phyloP scores from a whole-genome alignment of 768 basidiomycete genomes.

The Kwoniella bestiolae region DNA sequence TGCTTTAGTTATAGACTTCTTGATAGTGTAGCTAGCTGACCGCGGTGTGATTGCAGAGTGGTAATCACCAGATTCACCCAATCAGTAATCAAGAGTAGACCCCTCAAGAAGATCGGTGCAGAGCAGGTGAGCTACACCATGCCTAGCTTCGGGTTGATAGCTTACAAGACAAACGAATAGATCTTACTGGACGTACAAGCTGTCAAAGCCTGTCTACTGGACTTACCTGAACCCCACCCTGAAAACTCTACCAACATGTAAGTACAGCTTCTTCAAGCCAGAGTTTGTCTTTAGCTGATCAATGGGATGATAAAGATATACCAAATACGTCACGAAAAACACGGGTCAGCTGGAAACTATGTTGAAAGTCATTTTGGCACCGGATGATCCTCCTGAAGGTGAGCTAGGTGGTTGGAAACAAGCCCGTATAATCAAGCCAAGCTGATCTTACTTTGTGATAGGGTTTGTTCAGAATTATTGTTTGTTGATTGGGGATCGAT shows the following conservation, averaged over 20 bases:
- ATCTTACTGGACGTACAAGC: slow-evolving; percentile 88
- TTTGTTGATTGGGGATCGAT: slow-evolving; percentile 88
- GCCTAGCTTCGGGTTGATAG: not conserved
- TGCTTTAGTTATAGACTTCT: too few relatives aligned
- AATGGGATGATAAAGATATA: slow-evolving; percentile 65
- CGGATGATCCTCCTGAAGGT: slow-evolving; percentile 84
- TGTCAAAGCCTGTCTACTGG: slow-evolving; percentile 78
- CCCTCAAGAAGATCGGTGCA: slow-evolving; percentile 88
- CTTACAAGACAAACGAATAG: slow-evolving; percentile 60
- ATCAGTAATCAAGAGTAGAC: slow-evolving; percentile 84
- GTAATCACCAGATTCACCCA: slow-evolving; percentile 86
- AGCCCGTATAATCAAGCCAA: not conserved
- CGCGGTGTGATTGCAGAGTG: slow-evolving; percentile 67
- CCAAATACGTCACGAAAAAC: slow-evolving; percentile 76
- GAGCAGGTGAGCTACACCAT: slow-evolving; percentile 70
- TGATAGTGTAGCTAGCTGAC: too few relatives aligned
- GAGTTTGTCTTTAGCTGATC: not conserved
- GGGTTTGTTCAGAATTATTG: slow-evolving; percentile 94
- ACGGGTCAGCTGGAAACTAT: slow-evolving; percentile 84
- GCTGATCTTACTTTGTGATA: slow-evolving; percentile 9
- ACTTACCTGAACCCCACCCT: slow-evolving; percentile 69
- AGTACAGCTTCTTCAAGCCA: slow-evolving; percentile 16
- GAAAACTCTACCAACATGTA: slow-evolving; percentile 52
- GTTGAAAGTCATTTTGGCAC: slow-evolving; percentile 92
- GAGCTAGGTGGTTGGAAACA: not conserved